Percentiles rank a stretch among this genome's conserved stretches.
These are phyloP conservation scores for Crotalaria pallida DNA, from an alignment of 306 rosid genomes.

Conservation along the genomic window DNA sequence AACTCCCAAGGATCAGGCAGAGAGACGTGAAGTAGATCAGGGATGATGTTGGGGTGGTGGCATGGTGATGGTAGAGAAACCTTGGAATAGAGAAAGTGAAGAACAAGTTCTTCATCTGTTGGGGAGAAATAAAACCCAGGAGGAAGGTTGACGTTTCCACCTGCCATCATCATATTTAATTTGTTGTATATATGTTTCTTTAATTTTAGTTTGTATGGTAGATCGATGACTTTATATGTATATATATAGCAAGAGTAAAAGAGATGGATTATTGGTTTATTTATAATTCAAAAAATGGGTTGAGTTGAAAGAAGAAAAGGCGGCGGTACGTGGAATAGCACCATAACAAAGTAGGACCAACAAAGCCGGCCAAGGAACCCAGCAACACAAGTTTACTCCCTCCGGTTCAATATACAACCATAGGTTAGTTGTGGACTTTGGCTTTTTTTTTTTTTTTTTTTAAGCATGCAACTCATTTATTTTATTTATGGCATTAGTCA, in stretches of 20 bases:
- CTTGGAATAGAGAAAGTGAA: conserved; percentile 44
- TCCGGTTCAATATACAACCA: too few species aligned
- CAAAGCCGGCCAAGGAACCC: conserved; percentile 11
- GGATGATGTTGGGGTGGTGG: conserved; percentile 45
- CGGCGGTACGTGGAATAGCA: conserved; percentile 35
- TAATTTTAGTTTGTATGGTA: conserved; percentile 3
- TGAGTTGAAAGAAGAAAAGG: conserved; percentile 24
- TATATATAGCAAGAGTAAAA: background rate
- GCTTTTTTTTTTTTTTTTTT: too few species aligned
- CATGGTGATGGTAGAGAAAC: conserved; percentile 32
- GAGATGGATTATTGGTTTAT: background rate
- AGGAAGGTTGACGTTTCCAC: conserved; percentile 38
- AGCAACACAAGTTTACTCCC: conserved; percentile 15
- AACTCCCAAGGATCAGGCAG: conserved; percentile 37
- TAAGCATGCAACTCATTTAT: too few species aligned
- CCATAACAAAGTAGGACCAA: conserved; percentile 30
- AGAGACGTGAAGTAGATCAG: conserved; percentile 39
- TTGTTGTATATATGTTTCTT: background rate
- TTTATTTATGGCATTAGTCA: too few species aligned
- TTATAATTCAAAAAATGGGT: conserved; percentile 17
- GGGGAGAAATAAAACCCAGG: conserved; percentile 54
- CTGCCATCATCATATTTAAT: conserved; percentile 12
- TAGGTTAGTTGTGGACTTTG: too few species aligned
- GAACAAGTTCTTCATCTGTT: conserved; percentile 48
- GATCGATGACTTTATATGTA: background rate